Evolutionary conservation across 1,284 basidiomycete genomes (phyloP).

Genomic region (Vanrija sp.): DNA sequence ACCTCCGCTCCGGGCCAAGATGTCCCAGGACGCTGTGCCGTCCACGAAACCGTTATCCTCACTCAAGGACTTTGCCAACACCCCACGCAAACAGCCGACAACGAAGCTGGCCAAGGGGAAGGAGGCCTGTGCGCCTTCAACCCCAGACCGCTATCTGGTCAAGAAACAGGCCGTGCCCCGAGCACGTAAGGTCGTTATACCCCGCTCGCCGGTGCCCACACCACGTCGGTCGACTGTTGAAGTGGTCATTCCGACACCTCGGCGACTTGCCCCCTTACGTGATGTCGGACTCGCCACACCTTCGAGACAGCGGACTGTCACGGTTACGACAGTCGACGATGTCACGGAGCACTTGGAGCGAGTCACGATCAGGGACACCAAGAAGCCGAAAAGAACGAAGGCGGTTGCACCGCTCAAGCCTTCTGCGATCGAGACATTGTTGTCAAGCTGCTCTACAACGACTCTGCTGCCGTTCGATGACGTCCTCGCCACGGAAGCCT

Average conservation of each 20-base stretch:
- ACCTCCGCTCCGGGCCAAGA: conserved; percentile 22
- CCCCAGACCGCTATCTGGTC: too few species aligned
- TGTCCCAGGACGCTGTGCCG: conserved; percentile 11
- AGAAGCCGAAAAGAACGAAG: background rate
- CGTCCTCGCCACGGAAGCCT: conserved; percentile 7
- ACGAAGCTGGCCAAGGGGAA: background rate
- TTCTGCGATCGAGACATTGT: background rate
- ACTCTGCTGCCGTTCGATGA: conserved; percentile 3
- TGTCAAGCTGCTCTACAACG: background rate
- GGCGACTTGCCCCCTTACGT: background rate
- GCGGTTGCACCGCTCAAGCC: background rate
- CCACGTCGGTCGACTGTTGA: background rate
- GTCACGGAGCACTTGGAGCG: background rate
- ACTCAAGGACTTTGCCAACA: too few species aligned
- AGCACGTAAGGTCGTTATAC: background rate
- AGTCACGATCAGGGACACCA: background rate
- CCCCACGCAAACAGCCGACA: too few species aligned
- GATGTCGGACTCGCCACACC: background rate
- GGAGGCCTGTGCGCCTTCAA: background rate
- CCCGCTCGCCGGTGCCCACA: background rate
- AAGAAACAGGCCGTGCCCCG: background rate
- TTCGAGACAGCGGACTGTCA: background rate
- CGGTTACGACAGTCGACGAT: background rate
- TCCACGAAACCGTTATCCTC: background rate
- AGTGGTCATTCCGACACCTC: background rate